Evolutionary conservation across 768 basidiomycete genomes (phyloP).

Genomic region (Auricularia sp.): DNA sequence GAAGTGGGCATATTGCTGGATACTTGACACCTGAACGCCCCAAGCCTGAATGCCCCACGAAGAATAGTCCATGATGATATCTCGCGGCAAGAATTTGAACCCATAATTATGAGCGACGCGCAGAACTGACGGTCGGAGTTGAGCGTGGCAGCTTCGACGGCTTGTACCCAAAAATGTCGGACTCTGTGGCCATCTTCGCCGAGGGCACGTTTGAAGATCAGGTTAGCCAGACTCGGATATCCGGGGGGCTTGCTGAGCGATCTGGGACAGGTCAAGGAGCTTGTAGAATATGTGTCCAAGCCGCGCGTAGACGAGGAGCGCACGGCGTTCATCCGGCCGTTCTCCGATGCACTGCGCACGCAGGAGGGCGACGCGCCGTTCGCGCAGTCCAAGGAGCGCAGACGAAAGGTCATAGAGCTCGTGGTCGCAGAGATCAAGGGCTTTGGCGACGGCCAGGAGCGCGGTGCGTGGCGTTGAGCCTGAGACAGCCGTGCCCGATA

Average conservation of each 20-base stretch:
- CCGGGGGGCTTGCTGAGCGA: slow-evolving; percentile 1
- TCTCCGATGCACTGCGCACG: slow-evolving; percentile 48
- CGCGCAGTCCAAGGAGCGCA: slow-evolving; percentile 42
- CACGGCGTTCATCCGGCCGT: slow-evolving; percentile 47
- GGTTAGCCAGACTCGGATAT: slow-evolving; percentile 27
- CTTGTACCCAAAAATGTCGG: slow-evolving; percentile 42
- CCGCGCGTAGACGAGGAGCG: slow-evolving; percentile 61
- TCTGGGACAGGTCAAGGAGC: slow-evolving; percentile 53
- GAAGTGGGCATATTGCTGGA: no score
- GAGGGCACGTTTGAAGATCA: slow-evolving; percentile 87
- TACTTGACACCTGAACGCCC: no score
- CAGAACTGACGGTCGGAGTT: background rate
- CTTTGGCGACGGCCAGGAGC: slow-evolving; percentile 67
- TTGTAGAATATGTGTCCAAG: slow-evolving; percentile 64
- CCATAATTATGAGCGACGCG: no score
- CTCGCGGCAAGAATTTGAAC: no score
- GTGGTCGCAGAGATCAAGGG: slow-evolving; percentile 53
- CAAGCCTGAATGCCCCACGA: no score
- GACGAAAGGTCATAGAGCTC: slow-evolving; percentile 46
- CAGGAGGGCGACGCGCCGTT: slow-evolving; percentile 42
- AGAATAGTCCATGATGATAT: no score
- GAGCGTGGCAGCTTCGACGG: background rate
- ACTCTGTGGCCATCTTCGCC: slow-evolving; percentile 74
- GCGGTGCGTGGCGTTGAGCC: slow-evolving; percentile 38
- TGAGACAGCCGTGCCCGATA: background rate